Percentiles rank a stretch among this genome's conserved stretches.
phyloP scores from a whole-genome alignment of 73 alveolate species.

The Paraurostyla sp. region DNA sequence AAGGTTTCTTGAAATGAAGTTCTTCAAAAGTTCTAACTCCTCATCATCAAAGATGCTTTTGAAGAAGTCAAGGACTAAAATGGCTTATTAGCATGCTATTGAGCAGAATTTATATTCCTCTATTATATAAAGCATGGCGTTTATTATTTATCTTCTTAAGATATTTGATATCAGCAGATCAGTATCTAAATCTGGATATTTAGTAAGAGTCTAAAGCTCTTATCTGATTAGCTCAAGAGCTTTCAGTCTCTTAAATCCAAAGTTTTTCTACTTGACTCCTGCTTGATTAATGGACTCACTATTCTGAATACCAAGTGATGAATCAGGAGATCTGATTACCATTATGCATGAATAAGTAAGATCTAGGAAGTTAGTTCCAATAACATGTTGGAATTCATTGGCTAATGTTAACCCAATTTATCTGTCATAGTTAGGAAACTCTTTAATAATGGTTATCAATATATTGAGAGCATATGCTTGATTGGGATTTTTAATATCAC shows the following conservation, averaged over 20 bases:
- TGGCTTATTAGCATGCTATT: background rate
- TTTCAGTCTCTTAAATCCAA: conserved; percentile 16
- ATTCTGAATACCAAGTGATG: background rate
- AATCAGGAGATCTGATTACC: background rate
- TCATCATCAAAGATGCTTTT: background rate
- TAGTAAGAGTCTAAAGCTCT: background rate
- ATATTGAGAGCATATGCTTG: background rate
- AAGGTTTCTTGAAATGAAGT: too few species aligned
- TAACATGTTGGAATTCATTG: background rate
- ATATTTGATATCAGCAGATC: background rate
- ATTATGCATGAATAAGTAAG: conserved; percentile 30
- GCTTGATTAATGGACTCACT: conserved; percentile 23
- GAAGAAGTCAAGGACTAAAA: background rate
- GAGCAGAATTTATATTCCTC: conserved; percentile 15
- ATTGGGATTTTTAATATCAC: background rate
- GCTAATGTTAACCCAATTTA: background rate
- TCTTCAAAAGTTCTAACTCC: background rate
- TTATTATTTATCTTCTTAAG: conserved; percentile 12
- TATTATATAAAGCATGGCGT: background rate
- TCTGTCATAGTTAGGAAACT: background rate
- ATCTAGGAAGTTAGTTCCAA: conserved; percentile 12
- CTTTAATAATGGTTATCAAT: background rate
- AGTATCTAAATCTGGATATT: background rate
- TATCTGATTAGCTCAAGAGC: conserved; percentile 22
- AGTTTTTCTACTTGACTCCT: background rate